Evolutionary conservation across 306 rosid species (phyloP).

Genomic region (Spatholobus suberectus): DNA sequence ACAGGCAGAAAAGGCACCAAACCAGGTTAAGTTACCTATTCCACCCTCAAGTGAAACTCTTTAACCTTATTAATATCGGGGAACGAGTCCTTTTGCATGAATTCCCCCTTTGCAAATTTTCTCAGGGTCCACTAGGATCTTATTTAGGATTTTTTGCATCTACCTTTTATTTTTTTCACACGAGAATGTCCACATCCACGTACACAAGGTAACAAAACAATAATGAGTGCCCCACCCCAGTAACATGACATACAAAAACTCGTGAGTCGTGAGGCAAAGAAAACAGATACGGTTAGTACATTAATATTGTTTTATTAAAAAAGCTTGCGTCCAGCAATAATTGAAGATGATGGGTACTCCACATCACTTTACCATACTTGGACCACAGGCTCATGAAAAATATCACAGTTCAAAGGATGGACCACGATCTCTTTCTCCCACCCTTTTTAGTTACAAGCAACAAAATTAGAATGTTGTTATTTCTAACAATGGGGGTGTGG

Average conservation of each 20-base stretch:
- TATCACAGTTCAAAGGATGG: slow-evolving; percentile 49
- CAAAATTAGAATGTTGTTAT: neutral
- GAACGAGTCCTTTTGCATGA: neutral
- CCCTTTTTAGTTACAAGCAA: slow-evolving; percentile 28
- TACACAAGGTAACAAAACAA: slow-evolving; percentile 21
- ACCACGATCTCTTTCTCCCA: slow-evolving; percentile 55
- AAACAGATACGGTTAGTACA: slow-evolving; percentile 1
- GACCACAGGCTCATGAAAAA: slow-evolving; percentile 66
- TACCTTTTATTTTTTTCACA: neutral
- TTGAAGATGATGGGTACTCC: slow-evolving; percentile 47
- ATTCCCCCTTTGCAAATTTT: slow-evolving; percentile 2
- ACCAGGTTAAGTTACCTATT: slow-evolving; percentile 1
- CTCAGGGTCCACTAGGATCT: slow-evolving; percentile 8
- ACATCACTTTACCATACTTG: slow-evolving; percentile 51
- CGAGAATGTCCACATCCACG: neutral
- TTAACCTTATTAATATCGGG: slow-evolving; percentile 18
- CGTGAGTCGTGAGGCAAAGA: neutral
- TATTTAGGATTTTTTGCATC: neutral
- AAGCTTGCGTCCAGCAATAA: slow-evolving; percentile 42
- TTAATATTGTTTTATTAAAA: slow-evolving; percentile 36
- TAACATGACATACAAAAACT: neutral
- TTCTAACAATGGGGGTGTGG: neutral
- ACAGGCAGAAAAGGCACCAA: slow-evolving; percentile 35
- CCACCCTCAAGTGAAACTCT: slow-evolving; percentile 27
- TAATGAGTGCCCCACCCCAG: neutral